phyloP scores from a whole-genome alignment of 768 basidiomycete species.

The Tricholoma hemisulphureum region DNA sequence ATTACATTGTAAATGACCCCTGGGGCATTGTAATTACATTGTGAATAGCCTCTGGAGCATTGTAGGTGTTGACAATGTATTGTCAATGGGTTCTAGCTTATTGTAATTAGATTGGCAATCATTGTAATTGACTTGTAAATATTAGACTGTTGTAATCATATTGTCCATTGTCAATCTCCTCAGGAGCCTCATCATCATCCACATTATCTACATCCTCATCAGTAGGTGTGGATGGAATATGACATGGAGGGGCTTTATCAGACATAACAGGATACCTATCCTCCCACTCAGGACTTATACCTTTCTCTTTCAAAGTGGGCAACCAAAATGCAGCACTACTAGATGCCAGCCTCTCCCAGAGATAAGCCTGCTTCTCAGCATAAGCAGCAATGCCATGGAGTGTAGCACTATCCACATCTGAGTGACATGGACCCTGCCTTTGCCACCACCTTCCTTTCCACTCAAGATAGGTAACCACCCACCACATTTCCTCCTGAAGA shows the following conservation, averaged over 20 bases:
- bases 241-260: not conserved
- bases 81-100: not conserved
- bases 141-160: not conserved
- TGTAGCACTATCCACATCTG: not conserved
- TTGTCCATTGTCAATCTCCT: not conserved
- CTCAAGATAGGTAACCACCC: conserved; percentile 14
- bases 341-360: not conserved
- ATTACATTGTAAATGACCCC: too few relatives aligned
- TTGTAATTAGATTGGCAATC: not conserved
- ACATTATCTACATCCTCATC: not conserved
- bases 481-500: conserved; percentile 25
- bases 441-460: conserved; percentile 11
- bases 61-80: not conserved
- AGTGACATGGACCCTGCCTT: not conserved
- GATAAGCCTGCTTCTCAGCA: not conserved
- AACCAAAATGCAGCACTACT: not conserved
- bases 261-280: not conserved
- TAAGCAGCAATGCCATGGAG: not conserved
- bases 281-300: not conserved
- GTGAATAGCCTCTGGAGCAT: not conserved
- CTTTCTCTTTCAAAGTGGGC: not conserved
- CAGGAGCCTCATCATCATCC: not conserved
- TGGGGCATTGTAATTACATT: not conserved
- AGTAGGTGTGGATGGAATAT: not conserved
- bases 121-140: not conserved